Conservation (phyloP, 768 basidiomycete genomes). For the Termitomyces sp. region DNA sequence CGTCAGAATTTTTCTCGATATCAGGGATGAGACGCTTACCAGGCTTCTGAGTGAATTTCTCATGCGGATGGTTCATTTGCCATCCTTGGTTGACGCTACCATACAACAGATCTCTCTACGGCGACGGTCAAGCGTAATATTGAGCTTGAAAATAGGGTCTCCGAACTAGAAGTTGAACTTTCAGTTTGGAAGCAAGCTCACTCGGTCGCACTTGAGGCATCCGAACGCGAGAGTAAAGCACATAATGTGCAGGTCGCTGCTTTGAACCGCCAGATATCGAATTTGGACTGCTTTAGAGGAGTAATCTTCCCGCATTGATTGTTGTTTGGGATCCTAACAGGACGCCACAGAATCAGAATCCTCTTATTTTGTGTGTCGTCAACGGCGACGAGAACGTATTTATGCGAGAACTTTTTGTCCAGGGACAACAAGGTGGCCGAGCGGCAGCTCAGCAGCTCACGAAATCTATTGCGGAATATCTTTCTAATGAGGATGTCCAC, state of each 20-base stretch:
- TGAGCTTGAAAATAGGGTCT: slow-evolving; percentile 58
- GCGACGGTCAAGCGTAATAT: slow-evolving; percentile 58
- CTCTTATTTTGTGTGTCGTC: slow-evolving; percentile 69
- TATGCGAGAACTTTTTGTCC: slow-evolving; percentile 46
- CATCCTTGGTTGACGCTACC: slow-evolving; percentile 2
- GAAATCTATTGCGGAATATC: slow-evolving; percentile 61
- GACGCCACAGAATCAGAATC: slow-evolving; percentile 46
- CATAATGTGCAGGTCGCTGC: slow-evolving; percentile 64
- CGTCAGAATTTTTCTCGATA: slow-evolving; percentile 12
- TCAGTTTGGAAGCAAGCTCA: slow-evolving; percentile 70
- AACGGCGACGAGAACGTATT: slow-evolving; percentile 72
- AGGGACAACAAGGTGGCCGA: slow-evolving; percentile 63
- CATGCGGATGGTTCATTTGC: background rate
- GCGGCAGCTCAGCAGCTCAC: slow-evolving; percentile 62
- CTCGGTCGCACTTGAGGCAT: slow-evolving; percentile 52
- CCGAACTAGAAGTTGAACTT: slow-evolving; percentile 65
- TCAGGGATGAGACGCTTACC: slow-evolving; percentile 63
- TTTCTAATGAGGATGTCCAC: slow-evolving; percentile 56
- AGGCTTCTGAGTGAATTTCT: slow-evolving; percentile 47
- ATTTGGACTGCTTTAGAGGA: slow-evolving; percentile 47
- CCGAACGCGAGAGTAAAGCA: slow-evolving; percentile 57
- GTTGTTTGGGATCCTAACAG: background rate
- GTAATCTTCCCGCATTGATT: background rate
- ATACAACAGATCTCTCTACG: slow-evolving; percentile 49
- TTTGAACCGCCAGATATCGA: slow-evolving; percentile 59